Conservation (phyloP, 768 basidiomycete species). For the Boletus subcaerulescens region DNA sequence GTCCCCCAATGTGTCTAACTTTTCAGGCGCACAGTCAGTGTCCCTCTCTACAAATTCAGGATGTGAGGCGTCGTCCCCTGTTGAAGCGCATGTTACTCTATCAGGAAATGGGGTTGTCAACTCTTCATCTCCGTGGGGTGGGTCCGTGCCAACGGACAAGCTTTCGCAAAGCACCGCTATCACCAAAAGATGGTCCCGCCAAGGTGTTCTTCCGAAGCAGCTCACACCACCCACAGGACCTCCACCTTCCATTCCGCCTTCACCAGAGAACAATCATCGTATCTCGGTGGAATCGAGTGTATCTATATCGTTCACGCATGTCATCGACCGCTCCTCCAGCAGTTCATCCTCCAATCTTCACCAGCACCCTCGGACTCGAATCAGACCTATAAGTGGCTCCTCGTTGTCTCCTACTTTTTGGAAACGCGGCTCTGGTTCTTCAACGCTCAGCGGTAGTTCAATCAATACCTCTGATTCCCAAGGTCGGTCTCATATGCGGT, state of each 20-base stretch:
- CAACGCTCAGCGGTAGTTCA: slow-evolving; percentile 43
- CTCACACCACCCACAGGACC: slow-evolving; percentile 60
- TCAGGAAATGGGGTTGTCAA: background rate
- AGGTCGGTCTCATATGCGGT: slow-evolving; percentile 8
- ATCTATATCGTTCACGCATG: slow-evolving; percentile 31
- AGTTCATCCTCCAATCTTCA: slow-evolving; percentile 38
- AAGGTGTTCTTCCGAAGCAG: slow-evolving; percentile 47
- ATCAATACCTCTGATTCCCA: slow-evolving; percentile 43
- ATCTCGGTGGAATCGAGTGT: slow-evolving; percentile 22
- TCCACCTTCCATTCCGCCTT: slow-evolving; percentile 45
- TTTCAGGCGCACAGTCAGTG: slow-evolving; percentile 1
- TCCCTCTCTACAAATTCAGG: slow-evolving; percentile 3
- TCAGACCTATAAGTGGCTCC: slow-evolving; percentile 43
- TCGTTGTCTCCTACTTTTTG: slow-evolving; percentile 49
- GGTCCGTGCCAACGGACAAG: slow-evolving; percentile 28
- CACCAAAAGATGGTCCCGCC: slow-evolving; percentile 54
- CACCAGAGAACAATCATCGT: slow-evolving; percentile 21
- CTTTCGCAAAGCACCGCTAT: slow-evolving; percentile 18
- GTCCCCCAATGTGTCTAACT: background rate
- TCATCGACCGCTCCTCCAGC: slow-evolving; percentile 34
- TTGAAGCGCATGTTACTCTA: background rate
- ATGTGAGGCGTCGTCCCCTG: background rate
- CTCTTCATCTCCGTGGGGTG: background rate
- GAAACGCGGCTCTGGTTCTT: slow-evolving; percentile 53
- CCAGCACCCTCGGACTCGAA: slow-evolving; percentile 6